A percentile compares a stretch with the other conserved stretches of the same genome.
These are phyloP conservation scores for Tilletia caries DNA, from an alignment of 1,284 basidiomycete genomes.

Conservation along the genomic window DNA sequence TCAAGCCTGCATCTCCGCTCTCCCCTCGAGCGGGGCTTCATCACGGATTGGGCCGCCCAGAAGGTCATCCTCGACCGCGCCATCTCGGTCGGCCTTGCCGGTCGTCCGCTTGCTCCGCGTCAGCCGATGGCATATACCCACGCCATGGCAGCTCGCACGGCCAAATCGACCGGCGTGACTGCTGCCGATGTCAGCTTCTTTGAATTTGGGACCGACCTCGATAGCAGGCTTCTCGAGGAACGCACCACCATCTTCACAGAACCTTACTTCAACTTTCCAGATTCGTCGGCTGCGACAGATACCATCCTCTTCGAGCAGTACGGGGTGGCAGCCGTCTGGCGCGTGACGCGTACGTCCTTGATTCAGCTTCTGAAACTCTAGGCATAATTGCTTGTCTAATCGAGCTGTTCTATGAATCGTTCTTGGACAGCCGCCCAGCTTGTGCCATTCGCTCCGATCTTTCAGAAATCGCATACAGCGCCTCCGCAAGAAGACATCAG, in stretches of 20 bases:
- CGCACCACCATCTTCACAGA: constrained; percentile 69
- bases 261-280: constrained; percentile 86
- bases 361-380: background rate
- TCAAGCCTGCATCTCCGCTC: constrained; percentile 40
- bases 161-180: background rate
- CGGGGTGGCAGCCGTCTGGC: constrained; percentile 77
- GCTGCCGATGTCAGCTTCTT: background rate
- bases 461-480: background rate
- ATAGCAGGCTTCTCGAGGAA: constrained; percentile 20
- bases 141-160: background rate
- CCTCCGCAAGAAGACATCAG: background rate
- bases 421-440: constrained; percentile 5
- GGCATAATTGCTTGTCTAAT: background rate
- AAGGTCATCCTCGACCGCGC: constrained; percentile 30
- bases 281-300: constrained; percentile 84
- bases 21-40: constrained; percentile 42
- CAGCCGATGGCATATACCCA: background rate
- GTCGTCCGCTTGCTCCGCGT: background rate
- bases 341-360: constrained; percentile 47
- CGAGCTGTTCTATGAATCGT: background rate
- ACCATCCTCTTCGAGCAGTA: constrained; percentile 95
- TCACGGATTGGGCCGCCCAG: constrained; percentile 49
- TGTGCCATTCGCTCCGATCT: constrained; percentile 3
- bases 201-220: constrained; percentile 7
- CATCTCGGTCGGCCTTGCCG: background rate